Evolutionary conservation across 75 land plant genomes (phyloP), one percentile per base, ranked within the genome.

Genomic region (Gnetum montanum): DNA sequence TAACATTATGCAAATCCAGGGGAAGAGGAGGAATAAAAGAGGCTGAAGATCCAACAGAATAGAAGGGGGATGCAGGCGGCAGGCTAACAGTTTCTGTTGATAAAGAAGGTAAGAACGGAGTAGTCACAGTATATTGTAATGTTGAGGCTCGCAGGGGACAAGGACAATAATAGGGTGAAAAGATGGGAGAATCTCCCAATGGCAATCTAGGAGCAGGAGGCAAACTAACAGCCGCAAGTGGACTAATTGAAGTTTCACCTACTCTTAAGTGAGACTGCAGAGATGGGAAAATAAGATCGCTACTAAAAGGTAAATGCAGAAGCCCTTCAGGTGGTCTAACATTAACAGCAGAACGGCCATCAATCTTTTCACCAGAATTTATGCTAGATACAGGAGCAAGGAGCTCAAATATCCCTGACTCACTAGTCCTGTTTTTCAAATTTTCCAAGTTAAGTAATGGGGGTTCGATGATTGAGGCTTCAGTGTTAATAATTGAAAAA

Each of bases 161-260:
- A 69, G 87, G 89, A 48, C 91, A 86, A 43, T 83, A 86, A 40
- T 80, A 77, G 8, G 91, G 91, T 24, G 87, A 64, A 31, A 72
- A 73, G n/a, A 65, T 16, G 16, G 69, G 37, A 28, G 70, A 64
- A 23, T 51, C 36, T 16, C 62, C 68, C 44, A 55, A 8, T 6
- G 59, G 22, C 37, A 60, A 49, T 4, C 60, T 31, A 28, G 53
- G 29, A 28, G 62, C 46, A 19, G 23, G 57, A 48, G 62, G 53
- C 25, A 46, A 29, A 26, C 49, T 30, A 31, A 60, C 29, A n/a
- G n/a, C n/a, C 22, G 59, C 46, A 43, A 38, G 26, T 4, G 46
- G 43, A 25, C 49, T 37, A 26, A 44, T 25, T 4, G 53, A 22
- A 30, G 62, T 4, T 60, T 60, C 54, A 8, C 54, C 53, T 18